phyloP scores from a whole-genome alignment of 1,284 basidiomycete genomes.

The Cystobasidium pallidum region DNA sequence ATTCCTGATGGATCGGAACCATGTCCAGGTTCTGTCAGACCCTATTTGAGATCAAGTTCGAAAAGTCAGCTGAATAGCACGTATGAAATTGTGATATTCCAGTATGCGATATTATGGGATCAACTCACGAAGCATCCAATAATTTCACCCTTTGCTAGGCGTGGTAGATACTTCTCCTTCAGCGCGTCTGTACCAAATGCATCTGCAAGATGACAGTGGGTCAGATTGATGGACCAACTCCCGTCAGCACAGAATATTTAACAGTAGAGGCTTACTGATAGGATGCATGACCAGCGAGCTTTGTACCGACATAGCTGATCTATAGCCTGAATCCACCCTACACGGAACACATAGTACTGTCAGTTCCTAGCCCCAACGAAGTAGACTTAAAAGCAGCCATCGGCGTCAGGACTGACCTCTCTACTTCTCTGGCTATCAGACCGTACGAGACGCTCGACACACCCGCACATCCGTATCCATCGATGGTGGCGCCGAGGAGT shows the following conservation, averaged over 20 bases:
- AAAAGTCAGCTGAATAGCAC: background rate
- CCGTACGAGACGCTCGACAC: constrained; percentile 72
- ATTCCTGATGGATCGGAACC: constrained; percentile 70
- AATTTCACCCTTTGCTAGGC: constrained; percentile 81
- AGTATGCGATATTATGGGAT: background rate
- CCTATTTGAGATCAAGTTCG: constrained; percentile 61
- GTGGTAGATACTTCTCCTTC: constrained; percentile 87
- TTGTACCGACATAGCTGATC: constrained; percentile 94
- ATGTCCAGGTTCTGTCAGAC: constrained; percentile 94
- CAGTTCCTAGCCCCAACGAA: too few relatives aligned
- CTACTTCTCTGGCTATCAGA: constrained; percentile 88
- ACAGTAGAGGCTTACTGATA: constrained; percentile 61
- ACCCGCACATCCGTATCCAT: constrained; percentile 95
- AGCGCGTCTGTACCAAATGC: constrained; percentile 88
- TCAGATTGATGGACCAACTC: too few relatives aligned
- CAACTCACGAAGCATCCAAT: constrained; percentile 85
- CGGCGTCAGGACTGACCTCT: constrained; percentile 66
- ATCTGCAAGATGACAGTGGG: constrained; percentile 55
- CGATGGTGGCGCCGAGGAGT: constrained; percentile 85
- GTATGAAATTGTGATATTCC: too few relatives aligned
- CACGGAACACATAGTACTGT: background rate
- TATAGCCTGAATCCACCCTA: constrained; percentile 93
- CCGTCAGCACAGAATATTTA: too few relatives aligned
- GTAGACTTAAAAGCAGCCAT: too few relatives aligned
- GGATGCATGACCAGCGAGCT: constrained; percentile 98